Evolutionary conservation across 225 moss, liverwort and hornwort genomes (phyloP).

Genomic region (Sphagnum contortum): DNA sequence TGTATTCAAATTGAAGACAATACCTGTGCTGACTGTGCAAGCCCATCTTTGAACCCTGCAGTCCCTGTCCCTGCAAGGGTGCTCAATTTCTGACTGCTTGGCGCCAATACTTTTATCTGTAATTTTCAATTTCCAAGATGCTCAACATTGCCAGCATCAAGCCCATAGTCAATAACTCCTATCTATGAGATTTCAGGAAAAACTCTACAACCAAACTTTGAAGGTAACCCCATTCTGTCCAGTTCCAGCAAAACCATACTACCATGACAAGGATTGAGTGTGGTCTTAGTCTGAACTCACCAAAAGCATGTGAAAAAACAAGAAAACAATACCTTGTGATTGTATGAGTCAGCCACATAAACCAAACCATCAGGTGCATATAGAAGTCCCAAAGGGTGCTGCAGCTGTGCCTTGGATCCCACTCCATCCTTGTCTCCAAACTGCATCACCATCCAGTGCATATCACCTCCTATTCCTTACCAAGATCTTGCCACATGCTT

Average conservation of each 20-base stretch:
- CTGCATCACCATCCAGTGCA: slow-evolving; percentile 20
- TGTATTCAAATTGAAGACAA: neutral
- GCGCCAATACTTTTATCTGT: slow-evolving; percentile 46
- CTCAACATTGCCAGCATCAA: neutral
- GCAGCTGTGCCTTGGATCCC: slow-evolving; percentile 64
- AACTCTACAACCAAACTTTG: neutral
- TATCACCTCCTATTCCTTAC: neutral
- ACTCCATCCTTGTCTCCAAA: slow-evolving; percentile 92
- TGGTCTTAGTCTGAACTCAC: neutral
- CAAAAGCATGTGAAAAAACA: too few relatives aligned
- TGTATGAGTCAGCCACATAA: slow-evolving; percentile 95
- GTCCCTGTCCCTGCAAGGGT: slow-evolving; percentile 80
- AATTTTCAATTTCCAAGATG: too few relatives aligned
- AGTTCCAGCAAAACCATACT: too few relatives aligned
- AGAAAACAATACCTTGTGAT: slow-evolving; percentile 62
- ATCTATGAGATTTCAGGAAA: neutral
- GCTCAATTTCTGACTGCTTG: slow-evolving; percentile 38
- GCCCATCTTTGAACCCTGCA: slow-evolving; percentile 89
- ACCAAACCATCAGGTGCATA: slow-evolving; percentile 56
- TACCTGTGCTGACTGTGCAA: slow-evolving; percentile 60
- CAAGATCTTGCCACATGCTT: neutral
- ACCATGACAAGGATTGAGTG: neutral
- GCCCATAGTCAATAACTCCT: neutral
- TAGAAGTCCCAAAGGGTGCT: slow-evolving; percentile 88
- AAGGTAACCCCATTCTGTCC: neutral